phyloP scores from a whole-genome alignment of 495 filamentous ascomycete genomes.

The Hypoxylon fragiforme region DNA sequence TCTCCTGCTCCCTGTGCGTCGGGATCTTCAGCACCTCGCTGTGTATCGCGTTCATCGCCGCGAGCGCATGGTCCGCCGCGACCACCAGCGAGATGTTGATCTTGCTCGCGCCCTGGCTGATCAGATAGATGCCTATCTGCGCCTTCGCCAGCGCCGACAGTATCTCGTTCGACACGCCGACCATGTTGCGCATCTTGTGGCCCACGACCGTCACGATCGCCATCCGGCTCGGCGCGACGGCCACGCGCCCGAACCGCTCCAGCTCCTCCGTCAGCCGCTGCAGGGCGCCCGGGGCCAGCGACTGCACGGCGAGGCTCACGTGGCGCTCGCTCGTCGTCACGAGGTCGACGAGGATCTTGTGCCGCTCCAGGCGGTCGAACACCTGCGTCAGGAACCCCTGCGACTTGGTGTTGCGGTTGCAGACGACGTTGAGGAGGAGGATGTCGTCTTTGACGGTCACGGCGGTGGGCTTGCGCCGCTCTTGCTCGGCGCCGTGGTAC shows the following conservation, averaged over 20 bases:
- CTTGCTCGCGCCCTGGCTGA: slow-evolving; percentile 48
- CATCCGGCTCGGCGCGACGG: slow-evolving; percentile 38
- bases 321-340: slow-evolving; percentile 46
- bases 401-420: slow-evolving; percentile 44
- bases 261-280: slow-evolving; percentile 36
- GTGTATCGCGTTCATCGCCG: slow-evolving; percentile 46
- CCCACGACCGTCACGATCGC: slow-evolving; percentile 47
- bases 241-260: slow-evolving; percentile 40
- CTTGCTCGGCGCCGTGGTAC: slow-evolving; percentile 40
- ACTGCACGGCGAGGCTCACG: slow-evolving; percentile 44
- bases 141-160: slow-evolving; percentile 43
- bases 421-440: slow-evolving; percentile 43
- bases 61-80: slow-evolving; percentile 39
- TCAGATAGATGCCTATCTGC: slow-evolving; percentile 45
- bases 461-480: slow-evolving; percentile 42
- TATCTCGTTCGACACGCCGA: slow-evolving; percentile 45
- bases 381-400: slow-evolving; percentile 44
- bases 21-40: slow-evolving; percentile 47
- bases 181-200: slow-evolving; percentile 48
- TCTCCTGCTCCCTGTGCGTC: slow-evolving; percentile 37
- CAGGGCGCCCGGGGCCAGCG: slow-evolving; percentile 28
- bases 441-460: slow-evolving; percentile 47
- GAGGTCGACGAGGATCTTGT: slow-evolving; percentile 43
- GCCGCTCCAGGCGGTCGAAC: slow-evolving; percentile 39
- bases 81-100: slow-evolving; percentile 50